Base-by-base conservation (phyloP, 1,284 basidiomycete genomes). In the Apiotrichum veenhuisii region DNA sequence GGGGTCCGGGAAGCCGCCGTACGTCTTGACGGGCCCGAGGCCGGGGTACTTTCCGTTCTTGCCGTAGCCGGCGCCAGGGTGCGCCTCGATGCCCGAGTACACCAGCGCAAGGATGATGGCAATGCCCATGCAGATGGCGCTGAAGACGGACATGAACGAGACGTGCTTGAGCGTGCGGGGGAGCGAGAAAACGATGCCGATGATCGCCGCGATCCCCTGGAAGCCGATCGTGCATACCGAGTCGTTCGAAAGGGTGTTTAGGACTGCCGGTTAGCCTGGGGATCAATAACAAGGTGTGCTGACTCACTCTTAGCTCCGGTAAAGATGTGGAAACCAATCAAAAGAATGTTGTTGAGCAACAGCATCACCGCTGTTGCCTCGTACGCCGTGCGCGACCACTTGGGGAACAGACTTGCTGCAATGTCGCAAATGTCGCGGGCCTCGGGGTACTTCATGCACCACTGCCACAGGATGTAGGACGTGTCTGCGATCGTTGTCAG, bases 391-490 rank as follows among this genome's bases (percentile, higher is more conserved):
- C 66, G 48, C 18, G 82, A 20, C 23, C 20, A 56, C 15, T n/a
- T 11, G 18, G 64, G 64, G 59, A 73, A 73, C 41, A 86, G 78
- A 38, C 80, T 76, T 30, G 78, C 78, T 3, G 84, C 84, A 33
- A 86, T 83, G 62, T 87, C 85, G 67, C 83, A 85, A 27, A 86
- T 83, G 64, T 86, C 82, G n/a, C 80, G 79, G 14, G 81, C 73
- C 52, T 84, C 80, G 0, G 85, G 85, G 58, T 87, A 80, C 57
- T 76, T 77, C 64, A 87, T 78, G 69, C 83, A 85, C 71, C 82
- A 87, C 54, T 74, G 66, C 73, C 72, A 75, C 11, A 72, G 59
- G n/a, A 66, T 47, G 52, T 75, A 75, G 14, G 64, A 67, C 1
- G 72, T 74, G 62, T 73, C 71, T 73, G 40, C n/a, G 2, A 20